phyloP scores from a whole-genome alignment of 306 rosid species.

The Castanea crenata region DNA sequence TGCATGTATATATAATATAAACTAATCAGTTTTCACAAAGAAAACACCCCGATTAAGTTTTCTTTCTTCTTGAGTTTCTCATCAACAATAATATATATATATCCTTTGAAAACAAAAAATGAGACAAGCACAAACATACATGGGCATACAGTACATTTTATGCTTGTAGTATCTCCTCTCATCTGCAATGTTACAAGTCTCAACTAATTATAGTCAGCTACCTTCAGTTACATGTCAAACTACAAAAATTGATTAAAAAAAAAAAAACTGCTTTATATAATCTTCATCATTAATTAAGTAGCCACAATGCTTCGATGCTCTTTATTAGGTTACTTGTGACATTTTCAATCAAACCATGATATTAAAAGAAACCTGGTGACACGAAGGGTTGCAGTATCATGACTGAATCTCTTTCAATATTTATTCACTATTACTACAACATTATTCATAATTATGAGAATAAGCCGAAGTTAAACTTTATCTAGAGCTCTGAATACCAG shows the following conservation, averaged over 20 bases:
- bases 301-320: not conserved
- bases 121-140: no score
- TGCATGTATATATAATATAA: no score
- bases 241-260: not conserved
- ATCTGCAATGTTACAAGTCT: not conserved
- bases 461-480: not conserved
- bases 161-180: not conserved
- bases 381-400: not conserved
- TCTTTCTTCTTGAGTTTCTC: no score
- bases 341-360: not conserved
- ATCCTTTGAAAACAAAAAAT: no score
- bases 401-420: not conserved
- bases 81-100: no score
- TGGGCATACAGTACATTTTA: no score
- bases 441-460: not conserved
- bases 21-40: no score
- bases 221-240: not conserved
- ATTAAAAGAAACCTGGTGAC: not conserved
- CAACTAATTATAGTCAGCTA: no score
- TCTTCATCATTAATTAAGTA: not conserved
- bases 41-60: no score
- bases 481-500: conserved; percentile 22
- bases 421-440: not conserved
- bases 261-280: not conserved
- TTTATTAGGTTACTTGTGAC: not conserved